These are phyloP conservation scores for Rosa persica DNA, from an alignment of 306 rosid genomes.

Conservation along the genomic window DNA sequence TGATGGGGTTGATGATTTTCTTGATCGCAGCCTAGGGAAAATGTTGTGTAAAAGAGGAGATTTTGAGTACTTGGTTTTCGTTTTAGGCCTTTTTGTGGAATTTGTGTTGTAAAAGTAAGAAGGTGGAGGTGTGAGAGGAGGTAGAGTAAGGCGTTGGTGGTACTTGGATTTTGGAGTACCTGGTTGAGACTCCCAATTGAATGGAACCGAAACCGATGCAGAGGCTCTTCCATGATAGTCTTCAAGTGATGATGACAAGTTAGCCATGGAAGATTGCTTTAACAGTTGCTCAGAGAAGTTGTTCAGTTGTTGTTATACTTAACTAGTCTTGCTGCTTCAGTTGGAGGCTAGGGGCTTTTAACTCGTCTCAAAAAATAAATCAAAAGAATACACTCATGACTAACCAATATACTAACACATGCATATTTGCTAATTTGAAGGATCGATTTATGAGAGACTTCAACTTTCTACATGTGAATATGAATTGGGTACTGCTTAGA, in stretches of 20 bases:
- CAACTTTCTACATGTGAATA: conserved; percentile 7
- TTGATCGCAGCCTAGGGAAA: conserved; percentile 40
- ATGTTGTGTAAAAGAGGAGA: conserved; percentile 32
- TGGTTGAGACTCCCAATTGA: conserved; percentile 86
- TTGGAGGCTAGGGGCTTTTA: background rate
- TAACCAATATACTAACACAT: background rate
- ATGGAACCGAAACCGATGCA: conserved; percentile 40
- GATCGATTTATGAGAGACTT: background rate
- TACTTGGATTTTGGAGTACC: conserved; percentile 76
- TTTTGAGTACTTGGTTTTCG: conserved; percentile 25
- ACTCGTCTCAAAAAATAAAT: background rate
- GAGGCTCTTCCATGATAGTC: conserved; percentile 35
- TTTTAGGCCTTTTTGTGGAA: conserved; percentile 22
- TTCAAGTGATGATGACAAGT: conserved; percentile 1
- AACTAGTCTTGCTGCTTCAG: background rate
- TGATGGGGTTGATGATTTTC: conserved; percentile 8
- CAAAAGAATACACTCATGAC: background rate
- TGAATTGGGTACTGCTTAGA: background rate
- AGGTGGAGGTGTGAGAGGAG: conserved; percentile 91
- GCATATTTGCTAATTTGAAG: conserved; percentile 2
- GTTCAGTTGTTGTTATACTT: background rate
- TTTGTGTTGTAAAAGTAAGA: conserved; percentile 38
- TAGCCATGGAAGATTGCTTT: background rate
- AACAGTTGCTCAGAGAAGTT: conserved; percentile 17
- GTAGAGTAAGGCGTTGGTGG: conserved; percentile 36